Evolutionary conservation across 768 basidiomycete genomes (phyloP), one percentile per base, ranked within the genome.

Genomic region (Kwoniella newhampshirensis): DNA sequence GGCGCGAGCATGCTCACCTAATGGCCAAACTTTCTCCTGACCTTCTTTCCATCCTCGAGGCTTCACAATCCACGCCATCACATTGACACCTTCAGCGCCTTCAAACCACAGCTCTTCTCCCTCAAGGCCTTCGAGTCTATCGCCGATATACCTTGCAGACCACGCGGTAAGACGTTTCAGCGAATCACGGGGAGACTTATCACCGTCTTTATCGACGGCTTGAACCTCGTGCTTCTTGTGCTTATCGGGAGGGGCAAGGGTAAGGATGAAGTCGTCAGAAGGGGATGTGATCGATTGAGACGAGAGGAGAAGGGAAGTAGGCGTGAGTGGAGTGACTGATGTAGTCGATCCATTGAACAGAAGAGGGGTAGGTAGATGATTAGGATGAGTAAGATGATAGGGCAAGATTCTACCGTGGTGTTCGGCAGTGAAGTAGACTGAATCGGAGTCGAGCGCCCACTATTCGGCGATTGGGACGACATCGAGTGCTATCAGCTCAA

Each of bases 91-190:
- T 63, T 86, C 77, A 2, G 88, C 89, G 9, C 94, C 94, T 58
- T 84, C 82, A 79, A 96, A 97, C 85, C 86, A 91, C 70, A 97
- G 89, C 55, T 89, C 85, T 66, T 93, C 86, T 7, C 78, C 81
- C 47, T 81, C 76, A 3, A 71, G 51, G 1, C 54, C 66, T 23
- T 59, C 56, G 3, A 69, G 57, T n/a, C 46, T 51, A 21, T 46
- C 59, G 20, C 23, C 62, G 47, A 91, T 75, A 5, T 80, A 80
- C 8, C 79, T 72, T 39, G 78, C 80, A 0, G 87, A 82, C 73
- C 94, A 86, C 36, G 76, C 67, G 2, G 93, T 90, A 37, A 93
- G 68, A 62, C 83, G 84, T 17, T 79, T 75, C 1, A 83, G 60
- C 46, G 35, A 54, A 40, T 62, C 49, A 20, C 39, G 57, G n/a